A percentile compares a stretch with the other conserved stretches of the same genome.
Evolutionary conservation across 2,329 filamentous ascomycete genomes (phyloP).

Genomic region (Alternaria conjuncta): DNA sequence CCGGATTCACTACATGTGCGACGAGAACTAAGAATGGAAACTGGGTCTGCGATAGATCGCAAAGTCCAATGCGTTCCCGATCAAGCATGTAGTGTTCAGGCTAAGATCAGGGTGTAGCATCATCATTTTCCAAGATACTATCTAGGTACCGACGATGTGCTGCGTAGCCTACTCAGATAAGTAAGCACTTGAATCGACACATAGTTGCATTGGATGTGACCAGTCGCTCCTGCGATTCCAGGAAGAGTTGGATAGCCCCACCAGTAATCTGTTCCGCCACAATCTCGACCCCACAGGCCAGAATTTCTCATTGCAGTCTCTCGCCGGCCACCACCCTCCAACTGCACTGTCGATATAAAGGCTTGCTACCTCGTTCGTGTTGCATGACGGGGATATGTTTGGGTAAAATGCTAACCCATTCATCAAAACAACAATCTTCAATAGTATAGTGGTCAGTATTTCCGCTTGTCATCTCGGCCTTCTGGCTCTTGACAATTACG

Average conservation of each 20-base stretch:
- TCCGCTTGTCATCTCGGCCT: background rate
- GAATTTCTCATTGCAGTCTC: background rate
- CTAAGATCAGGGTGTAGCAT: background rate
- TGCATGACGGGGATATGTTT: rapidly evolving
- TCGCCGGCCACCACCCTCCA: background rate
- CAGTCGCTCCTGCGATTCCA: background rate
- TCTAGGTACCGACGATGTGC: background rate
- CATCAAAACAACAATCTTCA: background rate
- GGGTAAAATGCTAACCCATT: rapidly evolving
- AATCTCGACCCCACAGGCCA: background rate
- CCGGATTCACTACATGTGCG: too few relatives aligned
- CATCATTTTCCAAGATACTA: background rate
- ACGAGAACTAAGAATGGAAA: background rate
- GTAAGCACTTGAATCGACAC: background rate
- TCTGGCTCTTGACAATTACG: background rate
- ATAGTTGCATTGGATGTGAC: background rate
- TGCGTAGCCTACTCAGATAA: too few relatives aligned
- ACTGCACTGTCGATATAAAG: rapidly evolving
- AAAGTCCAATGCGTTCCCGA: background rate
- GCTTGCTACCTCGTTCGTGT: background rate
- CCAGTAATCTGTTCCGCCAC: background rate
- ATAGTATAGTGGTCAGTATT: conserved; percentile 5
- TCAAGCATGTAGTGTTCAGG: background rate
- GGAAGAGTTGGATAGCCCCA: background rate
- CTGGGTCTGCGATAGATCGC: background rate